Percentiles rank a stretch among this genome's conserved stretches.
Conservation (phyloP, 176 grass and related monocot genomes). For the Triticum turgidum region DNA sequence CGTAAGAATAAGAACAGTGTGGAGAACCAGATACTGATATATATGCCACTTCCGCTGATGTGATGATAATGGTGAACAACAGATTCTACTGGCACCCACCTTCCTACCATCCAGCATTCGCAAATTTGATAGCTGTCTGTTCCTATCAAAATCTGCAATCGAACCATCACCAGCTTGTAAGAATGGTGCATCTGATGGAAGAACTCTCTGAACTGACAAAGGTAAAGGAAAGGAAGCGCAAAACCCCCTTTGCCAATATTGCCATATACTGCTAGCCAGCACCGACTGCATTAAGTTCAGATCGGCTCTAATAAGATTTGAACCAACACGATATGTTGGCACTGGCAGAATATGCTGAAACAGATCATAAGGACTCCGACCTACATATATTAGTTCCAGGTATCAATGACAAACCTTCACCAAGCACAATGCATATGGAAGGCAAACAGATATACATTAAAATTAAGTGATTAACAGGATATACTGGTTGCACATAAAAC, state of each 20-base stretch:
- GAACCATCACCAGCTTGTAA: slow-evolving; percentile 63
- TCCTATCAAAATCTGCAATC: slow-evolving; percentile 71
- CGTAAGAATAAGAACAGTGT: not conserved
- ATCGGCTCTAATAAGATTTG: slow-evolving; percentile 82
- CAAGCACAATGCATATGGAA: slow-evolving; percentile 16
- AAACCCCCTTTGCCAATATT: slow-evolving; percentile 97
- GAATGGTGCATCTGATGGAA: slow-evolving; percentile 68
- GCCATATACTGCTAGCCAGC: slow-evolving; percentile 70
- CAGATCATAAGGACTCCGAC: slow-evolving; percentile 37
- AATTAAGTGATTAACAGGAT: slow-evolving; percentile 1
- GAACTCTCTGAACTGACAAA: slow-evolving; percentile 83
- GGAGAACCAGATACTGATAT: slow-evolving; percentile 33
- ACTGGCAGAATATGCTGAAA: slow-evolving; percentile 60
- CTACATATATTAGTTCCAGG: slow-evolving; percentile 32
- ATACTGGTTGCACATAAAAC: slow-evolving; percentile 28
- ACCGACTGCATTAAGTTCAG: slow-evolving; percentile 69
- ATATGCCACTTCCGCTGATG: slow-evolving; percentile 26
- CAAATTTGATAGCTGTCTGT: slow-evolving; percentile 52
- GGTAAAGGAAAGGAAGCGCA: slow-evolving; percentile 90
- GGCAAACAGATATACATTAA: not conserved
- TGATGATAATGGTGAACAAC: slow-evolving; percentile 7
- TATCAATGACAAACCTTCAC: slow-evolving; percentile 27
- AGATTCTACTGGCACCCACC: slow-evolving; percentile 48
- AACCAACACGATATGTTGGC: slow-evolving; percentile 75
- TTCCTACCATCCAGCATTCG: slow-evolving; percentile 58